Evolutionary conservation across 2,329 filamentous ascomycete species (phyloP).

Genomic region (Monilinia polystroma): DNA sequence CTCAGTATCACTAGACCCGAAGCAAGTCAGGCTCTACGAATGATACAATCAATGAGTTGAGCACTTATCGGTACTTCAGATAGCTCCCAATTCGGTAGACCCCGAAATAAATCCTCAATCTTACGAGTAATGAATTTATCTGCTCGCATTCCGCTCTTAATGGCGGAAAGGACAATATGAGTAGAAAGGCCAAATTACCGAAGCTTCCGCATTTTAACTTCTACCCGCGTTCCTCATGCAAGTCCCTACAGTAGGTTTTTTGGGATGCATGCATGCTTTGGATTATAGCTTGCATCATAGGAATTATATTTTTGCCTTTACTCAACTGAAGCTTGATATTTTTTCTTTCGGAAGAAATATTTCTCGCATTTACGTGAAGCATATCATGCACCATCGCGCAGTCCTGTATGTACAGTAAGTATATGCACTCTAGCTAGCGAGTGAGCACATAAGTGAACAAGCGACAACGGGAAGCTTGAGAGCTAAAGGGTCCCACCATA

Average conservation of each 20-base stretch:
- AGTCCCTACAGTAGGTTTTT: neutral
- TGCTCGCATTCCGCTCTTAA: neutral
- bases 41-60: neutral
- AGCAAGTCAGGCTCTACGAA: neutral
- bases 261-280: neutral
- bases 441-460: neutral
- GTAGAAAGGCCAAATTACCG: neutral
- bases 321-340: neutral
- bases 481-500: neutral
- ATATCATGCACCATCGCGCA: neutral
- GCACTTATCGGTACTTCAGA: neutral
- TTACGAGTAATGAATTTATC: neutral
- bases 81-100: neutral
- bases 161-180: neutral
- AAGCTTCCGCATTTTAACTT: neutral
- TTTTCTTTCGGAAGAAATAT: neutral
- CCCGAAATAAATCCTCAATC: neutral
- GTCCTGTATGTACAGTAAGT: neutral
- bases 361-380: neutral
- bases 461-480: neutral
- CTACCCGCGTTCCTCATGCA: neutral
- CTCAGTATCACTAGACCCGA: neutral
- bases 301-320: neutral
- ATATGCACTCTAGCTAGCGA: neutral
- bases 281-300: neutral